Evolutionary conservation across 2,329 filamentous ascomycete species (phyloP), one percentile per base, ranked within the genome.

Genomic region (Phoma sp.): DNA sequence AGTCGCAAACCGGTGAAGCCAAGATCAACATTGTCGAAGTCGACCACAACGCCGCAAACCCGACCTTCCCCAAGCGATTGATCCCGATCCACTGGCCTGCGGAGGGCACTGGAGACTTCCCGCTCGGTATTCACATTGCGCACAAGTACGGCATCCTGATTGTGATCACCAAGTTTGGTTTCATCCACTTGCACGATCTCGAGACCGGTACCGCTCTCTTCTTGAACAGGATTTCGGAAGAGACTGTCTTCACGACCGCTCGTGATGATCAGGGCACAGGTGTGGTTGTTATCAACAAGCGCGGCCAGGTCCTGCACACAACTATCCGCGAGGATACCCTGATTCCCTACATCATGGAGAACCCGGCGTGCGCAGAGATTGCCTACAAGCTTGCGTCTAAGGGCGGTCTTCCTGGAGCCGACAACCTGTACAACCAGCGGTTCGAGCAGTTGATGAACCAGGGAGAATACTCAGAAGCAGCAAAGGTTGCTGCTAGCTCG

Each of bases 211-310:
- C 89, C 10, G 96, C 91, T 75, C 95, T 99, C 73, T 99, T 97
- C 85, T 96, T 99, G 92, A 99, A 99, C 83, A 89, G 96, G 67
- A 99, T 99, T 70, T 99, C 95, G 30, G 96, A 92, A 81, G 95
- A 99, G 74, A 99, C 95, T 24, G 98, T 99, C 74, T 99, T 99
- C 80, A 96, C 93, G 24, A 97, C 93, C 18, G 89, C 91, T 41
- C 80, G 88, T 32, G 95, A 99, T 74, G 84, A 85, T 49, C 88
- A 92, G 22, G 96, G 91, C 14, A 86, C 89, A 40, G 96, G 96
- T 67, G 89, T 99, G 59, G 85, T 99, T 47, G 92, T 91, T 66
- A 93, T 99, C 74, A 99, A 99, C 80, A 89, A 96, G 70, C 96
- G 96, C 81, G 96, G 95, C 60, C 95, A 99, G 78, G 93, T 98